A percentile compares a stretch with the other conserved stretches of the same genome.
Conservation (phyloP, 2,329 filamentous ascomycete genomes). For the Bimuria novae-zelandiae region DNA sequence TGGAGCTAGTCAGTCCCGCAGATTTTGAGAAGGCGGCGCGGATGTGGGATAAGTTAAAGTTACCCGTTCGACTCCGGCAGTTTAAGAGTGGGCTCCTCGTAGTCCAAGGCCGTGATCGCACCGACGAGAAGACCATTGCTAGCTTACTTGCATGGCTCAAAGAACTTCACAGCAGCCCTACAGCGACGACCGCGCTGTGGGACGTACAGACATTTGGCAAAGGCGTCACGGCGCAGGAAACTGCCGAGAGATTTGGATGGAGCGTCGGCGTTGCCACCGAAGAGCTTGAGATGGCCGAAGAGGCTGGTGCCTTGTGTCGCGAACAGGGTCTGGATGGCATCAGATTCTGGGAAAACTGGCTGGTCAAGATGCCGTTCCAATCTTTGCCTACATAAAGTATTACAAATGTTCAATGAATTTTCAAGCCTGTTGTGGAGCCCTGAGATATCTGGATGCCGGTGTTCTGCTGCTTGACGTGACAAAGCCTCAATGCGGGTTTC, state of each 20-base stretch:
- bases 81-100: slow-evolving; percentile 96
- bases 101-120: slow-evolving; percentile 85
- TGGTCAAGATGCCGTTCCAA: slow-evolving; percentile 19
- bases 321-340: slow-evolving; percentile 91
- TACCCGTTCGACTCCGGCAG: slow-evolving; percentile 83
- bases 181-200: slow-evolving; percentile 69
- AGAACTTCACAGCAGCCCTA: slow-evolving; percentile 69
- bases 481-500: no score
- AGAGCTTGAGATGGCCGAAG: slow-evolving; percentile 96
- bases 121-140: slow-evolving; percentile 85
- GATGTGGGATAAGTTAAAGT: slow-evolving; percentile 83
- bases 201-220: slow-evolving; percentile 78
- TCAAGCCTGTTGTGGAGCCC: no score
- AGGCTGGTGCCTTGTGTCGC: slow-evolving; percentile 82
- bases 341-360: slow-evolving; percentile 86
- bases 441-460: no score
- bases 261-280: slow-evolving; percentile 95
- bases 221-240: slow-evolving; percentile 87
- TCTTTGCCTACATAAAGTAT: not conserved
- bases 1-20: slow-evolving; percentile 87
- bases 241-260: slow-evolving; percentile 91
- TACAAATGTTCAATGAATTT: no score
- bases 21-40: slow-evolving; percentile 90
- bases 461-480: no score
- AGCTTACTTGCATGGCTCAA: slow-evolving; percentile 77